These are phyloP conservation scores for Phoma sp. DNA, from an alignment of 2,329 filamentous ascomycete genomes.

Conservation along the genomic window DNA sequence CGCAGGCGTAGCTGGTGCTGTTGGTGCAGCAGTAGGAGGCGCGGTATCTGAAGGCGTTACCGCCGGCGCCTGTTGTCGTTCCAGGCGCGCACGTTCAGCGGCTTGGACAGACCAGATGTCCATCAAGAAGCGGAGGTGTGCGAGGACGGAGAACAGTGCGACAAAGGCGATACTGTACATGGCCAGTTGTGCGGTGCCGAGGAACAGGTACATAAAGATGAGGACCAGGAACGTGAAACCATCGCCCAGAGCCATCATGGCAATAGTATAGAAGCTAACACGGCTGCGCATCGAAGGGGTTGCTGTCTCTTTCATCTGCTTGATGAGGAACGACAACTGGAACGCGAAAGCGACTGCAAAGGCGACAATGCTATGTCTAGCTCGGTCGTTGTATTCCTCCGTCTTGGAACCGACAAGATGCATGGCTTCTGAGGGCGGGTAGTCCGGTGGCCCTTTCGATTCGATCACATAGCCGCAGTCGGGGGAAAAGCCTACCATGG, in stretches of 20 bases:
- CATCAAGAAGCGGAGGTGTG: constrained; percentile 71
- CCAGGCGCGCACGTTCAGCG: constrained; percentile 54
- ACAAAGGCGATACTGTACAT: constrained; percentile 65
- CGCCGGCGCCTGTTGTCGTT: constrained; percentile 53
- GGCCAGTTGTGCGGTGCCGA: constrained; percentile 62
- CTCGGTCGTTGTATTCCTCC: constrained; percentile 62
- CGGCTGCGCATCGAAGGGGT: constrained; percentile 70
- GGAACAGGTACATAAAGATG: constrained; percentile 60
- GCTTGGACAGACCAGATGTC: constrained; percentile 72
- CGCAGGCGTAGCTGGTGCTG: constrained; percentile 27
- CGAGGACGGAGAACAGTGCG: constrained; percentile 66
- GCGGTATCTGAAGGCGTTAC: too few species aligned
- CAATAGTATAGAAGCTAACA: constrained; percentile 70
- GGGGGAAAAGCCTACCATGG: constrained; percentile 68
- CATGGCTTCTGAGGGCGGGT: constrained; percentile 57
- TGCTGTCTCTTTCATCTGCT: constrained; percentile 70
- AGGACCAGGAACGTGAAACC: constrained; percentile 65
- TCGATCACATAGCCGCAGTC: constrained; percentile 72
- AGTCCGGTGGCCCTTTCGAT: constrained; percentile 65
- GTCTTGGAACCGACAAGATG: constrained; percentile 66
- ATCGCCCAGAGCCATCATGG: constrained; percentile 67
- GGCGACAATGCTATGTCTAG: constrained; percentile 61
- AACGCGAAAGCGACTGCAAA: constrained; percentile 58
- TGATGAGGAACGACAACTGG: constrained; percentile 64
- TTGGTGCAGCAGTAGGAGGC: constrained; percentile 21